Evolutionary conservation across 2,329 filamentous ascomycete species (phyloP).

Genomic region (Phoma sp.): DNA sequence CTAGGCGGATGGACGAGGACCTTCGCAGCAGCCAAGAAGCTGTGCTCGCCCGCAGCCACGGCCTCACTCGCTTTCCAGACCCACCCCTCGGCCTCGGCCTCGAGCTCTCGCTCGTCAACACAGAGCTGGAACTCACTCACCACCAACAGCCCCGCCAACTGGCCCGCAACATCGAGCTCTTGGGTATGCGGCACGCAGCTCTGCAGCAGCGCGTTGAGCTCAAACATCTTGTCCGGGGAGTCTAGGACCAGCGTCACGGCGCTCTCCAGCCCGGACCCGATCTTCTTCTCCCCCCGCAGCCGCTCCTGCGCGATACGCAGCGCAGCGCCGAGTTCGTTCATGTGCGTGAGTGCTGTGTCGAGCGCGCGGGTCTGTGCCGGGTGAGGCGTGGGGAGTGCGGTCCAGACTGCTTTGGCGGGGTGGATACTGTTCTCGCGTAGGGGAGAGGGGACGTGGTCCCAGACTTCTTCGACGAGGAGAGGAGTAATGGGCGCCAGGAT

Average conservation of each 20-base stretch:
- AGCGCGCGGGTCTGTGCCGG: conserved; percentile 14
- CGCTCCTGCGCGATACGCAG: conserved; percentile 79
- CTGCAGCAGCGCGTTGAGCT: neutral
- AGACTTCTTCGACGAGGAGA: conserved; percentile 84
- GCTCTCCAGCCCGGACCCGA: conserved; percentile 83
- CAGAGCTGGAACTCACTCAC: conserved; percentile 46
- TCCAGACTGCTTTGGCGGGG: conserved; percentile 34
- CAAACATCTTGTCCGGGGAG: neutral
- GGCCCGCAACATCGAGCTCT: conserved; percentile 17
- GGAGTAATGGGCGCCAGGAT: conserved; percentile 85
- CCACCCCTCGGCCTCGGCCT: neutral
- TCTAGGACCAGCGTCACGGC: conserved; percentile 61
- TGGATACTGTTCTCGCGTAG: conserved; percentile 55
- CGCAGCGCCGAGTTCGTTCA: conserved; percentile 63
- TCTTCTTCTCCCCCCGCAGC: conserved; percentile 71
- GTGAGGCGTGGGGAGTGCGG: conserved; percentile 27
- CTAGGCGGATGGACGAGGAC: conserved; percentile 52
- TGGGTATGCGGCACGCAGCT: conserved; percentile 8
- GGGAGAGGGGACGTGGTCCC: conserved; percentile 74
- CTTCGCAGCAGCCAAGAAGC: conserved; percentile 24
- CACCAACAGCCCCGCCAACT: conserved; percentile 52
- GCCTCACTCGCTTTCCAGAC: conserved; percentile 30
- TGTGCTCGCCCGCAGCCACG: conserved; percentile 27
- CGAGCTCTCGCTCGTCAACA: too few species aligned
- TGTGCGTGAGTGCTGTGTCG: conserved; percentile 35